Conservation (phyloP, 2,329 filamentous ascomycete genomes). For the Pezicula neosporulosa region DNA sequence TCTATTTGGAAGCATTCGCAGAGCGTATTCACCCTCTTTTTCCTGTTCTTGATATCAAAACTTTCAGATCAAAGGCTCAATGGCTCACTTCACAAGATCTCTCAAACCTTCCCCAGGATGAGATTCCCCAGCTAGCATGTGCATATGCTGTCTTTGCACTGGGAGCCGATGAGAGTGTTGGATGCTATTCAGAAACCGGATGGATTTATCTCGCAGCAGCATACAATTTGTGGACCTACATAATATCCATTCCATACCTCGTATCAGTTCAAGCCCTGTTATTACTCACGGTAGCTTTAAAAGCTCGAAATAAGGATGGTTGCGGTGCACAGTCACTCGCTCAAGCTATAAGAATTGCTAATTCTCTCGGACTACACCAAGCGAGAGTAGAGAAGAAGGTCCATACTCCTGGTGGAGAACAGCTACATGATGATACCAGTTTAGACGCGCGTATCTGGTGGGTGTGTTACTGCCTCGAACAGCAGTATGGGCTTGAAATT, state of each 20-base stretch:
- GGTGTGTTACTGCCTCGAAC: not conserved
- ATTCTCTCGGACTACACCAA: not conserved
- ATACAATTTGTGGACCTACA: not conserved
- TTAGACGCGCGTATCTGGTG: slow-evolving; percentile 1
- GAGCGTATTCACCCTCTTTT: not conserved
- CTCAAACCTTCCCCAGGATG: not conserved
- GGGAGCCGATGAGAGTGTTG: not conserved
- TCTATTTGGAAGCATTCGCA: not conserved
- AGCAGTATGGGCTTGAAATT: not conserved
- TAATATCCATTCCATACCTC: not conserved
- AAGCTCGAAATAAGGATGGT: not conserved
- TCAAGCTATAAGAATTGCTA: slow-evolving; percentile 1
- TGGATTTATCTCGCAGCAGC: not conserved
- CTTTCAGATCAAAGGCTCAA: not conserved
- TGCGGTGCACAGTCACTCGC: not conserved
- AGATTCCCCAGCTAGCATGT: not conserved
- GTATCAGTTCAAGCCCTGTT: not conserved
- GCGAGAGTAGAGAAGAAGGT: not conserved
- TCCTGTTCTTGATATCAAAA: not conserved
- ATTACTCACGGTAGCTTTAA: not conserved
- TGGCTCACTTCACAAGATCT: not conserved
- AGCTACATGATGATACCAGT: not conserved
- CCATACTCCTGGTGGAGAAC: not conserved
- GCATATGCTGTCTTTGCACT: not conserved
- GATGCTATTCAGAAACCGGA: not conserved